Base-by-base conservation (phyloP, 768 basidiomycete genomes). In the Trametes coccinea region DNA sequence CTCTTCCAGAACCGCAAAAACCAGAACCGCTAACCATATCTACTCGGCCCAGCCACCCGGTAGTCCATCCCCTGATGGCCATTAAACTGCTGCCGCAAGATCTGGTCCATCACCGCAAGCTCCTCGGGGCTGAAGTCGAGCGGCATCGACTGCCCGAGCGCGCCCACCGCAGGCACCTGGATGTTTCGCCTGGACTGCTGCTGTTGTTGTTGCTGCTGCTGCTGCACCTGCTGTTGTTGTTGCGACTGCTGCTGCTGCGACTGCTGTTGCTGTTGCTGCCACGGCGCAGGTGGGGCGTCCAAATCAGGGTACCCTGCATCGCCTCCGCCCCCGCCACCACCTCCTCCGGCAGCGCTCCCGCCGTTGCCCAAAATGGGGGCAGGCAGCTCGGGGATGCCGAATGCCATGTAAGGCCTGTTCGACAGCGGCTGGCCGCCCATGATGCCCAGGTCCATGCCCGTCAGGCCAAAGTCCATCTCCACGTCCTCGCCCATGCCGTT, bases 361-460 rank as follows among this genome's bases (percentile, higher is more conserved):
- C 41, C 52, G 33, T 17, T 29, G 27, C n/a, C 8, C 9, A 22
- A 11, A 16, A 53, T 52, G 34, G 46, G 43, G 43, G 44, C 39
- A 8, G 48, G 47, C 43, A 57, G 41, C 48, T 47, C 55, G 45
- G 61, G 55, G 31, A 65, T 57, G 37, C 59, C 64, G 46, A 69
- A 63, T 27, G 66, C 57, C 46, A 72, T 67, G 69, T 75, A 80
- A 40, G 79, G 79, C 13, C 73, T 71, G 57, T 77, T 70, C 10
- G 78, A 71, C 39, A 80, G 71, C 45, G 75, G 73, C 53, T 79
- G 73, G 17, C 79, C 79, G 31, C 76, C 75, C 27, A 76, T 67
- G 76, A 81, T 78, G 16, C 75, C 77, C 17, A 76, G 67, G 48
- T 75, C 75, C 65, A 74, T 70, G 30, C 67, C 66, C 44, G 58